phyloP scores from a whole-genome alignment of 345 rosid genomes.

The Raphanus raphanistrum region DNA sequence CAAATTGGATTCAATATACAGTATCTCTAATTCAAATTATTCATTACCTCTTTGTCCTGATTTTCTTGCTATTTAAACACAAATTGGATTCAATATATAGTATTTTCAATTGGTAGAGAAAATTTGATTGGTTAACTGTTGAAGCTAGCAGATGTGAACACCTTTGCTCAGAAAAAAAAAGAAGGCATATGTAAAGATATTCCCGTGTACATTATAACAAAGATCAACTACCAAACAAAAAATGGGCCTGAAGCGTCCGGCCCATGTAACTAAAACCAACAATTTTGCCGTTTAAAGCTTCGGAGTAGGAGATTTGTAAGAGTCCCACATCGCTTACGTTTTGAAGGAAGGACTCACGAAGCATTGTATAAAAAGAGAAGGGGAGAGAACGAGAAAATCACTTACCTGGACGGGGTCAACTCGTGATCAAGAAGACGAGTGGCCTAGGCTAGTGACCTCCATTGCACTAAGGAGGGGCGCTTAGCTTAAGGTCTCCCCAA shows the following conservation, averaged over 20 bases:
- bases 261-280: neutral
- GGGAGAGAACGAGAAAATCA: accelerated
- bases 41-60: too few relatives aligned
- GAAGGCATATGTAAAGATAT: too few relatives aligned
- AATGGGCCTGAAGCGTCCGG: neutral
- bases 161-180: too few relatives aligned
- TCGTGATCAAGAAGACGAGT: constrained; percentile 3
- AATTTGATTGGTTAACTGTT: too few relatives aligned
- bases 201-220: too few relatives aligned
- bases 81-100: too few relatives aligned
- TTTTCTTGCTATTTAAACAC: too few relatives aligned
- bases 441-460: constrained; percentile 18
- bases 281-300: neutral
- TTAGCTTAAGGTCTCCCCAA: constrained; percentile 9
- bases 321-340: constrained; percentile 6
- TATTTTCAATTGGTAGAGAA: too few relatives aligned
- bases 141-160: too few relatives aligned
- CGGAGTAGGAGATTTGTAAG: neutral
- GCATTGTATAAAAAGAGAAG: neutral
- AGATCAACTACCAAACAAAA: too few relatives aligned
- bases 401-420: constrained; percentile 34
- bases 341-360: neutral
- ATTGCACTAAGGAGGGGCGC: neutral
- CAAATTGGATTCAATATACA: too few relatives aligned
- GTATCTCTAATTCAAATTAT: too few relatives aligned